Percentiles rank a stretch among this genome's conserved stretches.
Conservation (phyloP, 2,329 filamentous ascomycete species). For the Pseudogymnoascus sp. region DNA sequence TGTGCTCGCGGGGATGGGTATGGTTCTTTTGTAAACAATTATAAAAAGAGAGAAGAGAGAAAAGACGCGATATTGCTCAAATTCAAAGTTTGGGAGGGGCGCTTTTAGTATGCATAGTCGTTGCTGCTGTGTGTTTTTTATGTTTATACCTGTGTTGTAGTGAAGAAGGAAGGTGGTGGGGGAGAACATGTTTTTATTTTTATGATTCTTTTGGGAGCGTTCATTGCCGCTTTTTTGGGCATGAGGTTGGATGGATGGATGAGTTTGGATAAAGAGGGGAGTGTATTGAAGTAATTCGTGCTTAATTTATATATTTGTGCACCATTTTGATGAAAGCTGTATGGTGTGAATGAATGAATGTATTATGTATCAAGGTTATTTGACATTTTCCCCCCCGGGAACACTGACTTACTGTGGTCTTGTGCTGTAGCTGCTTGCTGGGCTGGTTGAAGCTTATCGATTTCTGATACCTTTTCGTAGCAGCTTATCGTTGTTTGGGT, state of each 20-base stretch:
- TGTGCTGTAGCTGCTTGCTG: neutral
- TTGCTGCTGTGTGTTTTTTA: neutral
- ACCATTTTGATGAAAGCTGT: neutral
- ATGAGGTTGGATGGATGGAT: no score
- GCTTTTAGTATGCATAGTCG: neutral
- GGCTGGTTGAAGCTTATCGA: neutral
- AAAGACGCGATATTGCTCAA: neutral
- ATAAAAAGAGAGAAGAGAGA: neutral
- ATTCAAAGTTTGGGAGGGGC: no score
- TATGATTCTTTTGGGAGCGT: neutral
- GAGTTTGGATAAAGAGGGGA: neutral
- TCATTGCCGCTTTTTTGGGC: no score
- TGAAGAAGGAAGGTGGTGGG: neutral
- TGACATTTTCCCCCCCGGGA: no score
- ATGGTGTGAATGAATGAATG: neutral
- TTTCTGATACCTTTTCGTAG: neutral
- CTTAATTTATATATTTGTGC: neutral
- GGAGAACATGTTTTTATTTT: neutral
- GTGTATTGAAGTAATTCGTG: neutral
- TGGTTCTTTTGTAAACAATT: slow-evolving; percentile 42
- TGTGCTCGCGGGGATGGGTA: slow-evolving; percentile 42
- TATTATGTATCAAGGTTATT: neutral
- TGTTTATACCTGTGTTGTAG: neutral
- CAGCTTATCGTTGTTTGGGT: neutral
- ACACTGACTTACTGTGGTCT: no score